Conservation (phyloP, 2,329 filamentous ascomycete species). For the Tolypocladium endophyticum region DNA sequence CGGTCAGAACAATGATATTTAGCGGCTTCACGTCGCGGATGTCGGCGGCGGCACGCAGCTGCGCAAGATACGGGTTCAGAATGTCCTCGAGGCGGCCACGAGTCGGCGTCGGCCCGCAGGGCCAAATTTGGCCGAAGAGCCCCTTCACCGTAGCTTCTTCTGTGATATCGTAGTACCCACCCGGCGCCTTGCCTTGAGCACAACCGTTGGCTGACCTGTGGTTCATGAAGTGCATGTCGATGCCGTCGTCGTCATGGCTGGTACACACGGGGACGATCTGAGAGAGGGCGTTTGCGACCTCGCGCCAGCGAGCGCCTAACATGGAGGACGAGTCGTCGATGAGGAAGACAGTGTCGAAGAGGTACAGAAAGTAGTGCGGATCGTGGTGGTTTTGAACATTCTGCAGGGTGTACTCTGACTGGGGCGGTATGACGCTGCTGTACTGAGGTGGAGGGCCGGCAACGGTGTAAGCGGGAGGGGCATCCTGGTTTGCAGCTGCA, state of each 20-base stretch:
- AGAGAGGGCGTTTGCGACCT: slow-evolving; percentile 59
- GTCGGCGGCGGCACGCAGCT: slow-evolving; percentile 27
- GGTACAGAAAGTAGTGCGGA: slow-evolving; percentile 62
- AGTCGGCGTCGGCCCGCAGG: slow-evolving; percentile 61
- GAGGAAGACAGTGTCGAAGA: slow-evolving; percentile 81
- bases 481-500: slow-evolving; percentile 7
- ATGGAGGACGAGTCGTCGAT: slow-evolving; percentile 92
- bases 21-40: slow-evolving; percentile 55
- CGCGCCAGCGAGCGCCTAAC: slow-evolving; percentile 64
- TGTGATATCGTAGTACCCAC: slow-evolving; percentile 56
- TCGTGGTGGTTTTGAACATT: slow-evolving; percentile 36
- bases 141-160: slow-evolving; percentile 45
- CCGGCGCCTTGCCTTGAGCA: slow-evolving; percentile 25
- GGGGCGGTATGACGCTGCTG: neutral
- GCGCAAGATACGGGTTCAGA: slow-evolving; percentile 57
- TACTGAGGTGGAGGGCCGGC: slow-evolving; percentile 1
- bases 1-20: slow-evolving; percentile 89
- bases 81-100: slow-evolving; percentile 62
- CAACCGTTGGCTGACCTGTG: slow-evolving; percentile 32
- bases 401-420: neutral
- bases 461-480: slow-evolving; percentile 23
- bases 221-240: slow-evolving; percentile 91
- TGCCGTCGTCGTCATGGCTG: slow-evolving; percentile 66
- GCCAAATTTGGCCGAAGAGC: slow-evolving; percentile 61
- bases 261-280: slow-evolving; percentile 77